Evolutionary conservation across 2,329 filamentous ascomycete genomes (phyloP), one percentile per base, ranked within the genome.

Genomic region (Aspergillus fumigatiaffinis): DNA sequence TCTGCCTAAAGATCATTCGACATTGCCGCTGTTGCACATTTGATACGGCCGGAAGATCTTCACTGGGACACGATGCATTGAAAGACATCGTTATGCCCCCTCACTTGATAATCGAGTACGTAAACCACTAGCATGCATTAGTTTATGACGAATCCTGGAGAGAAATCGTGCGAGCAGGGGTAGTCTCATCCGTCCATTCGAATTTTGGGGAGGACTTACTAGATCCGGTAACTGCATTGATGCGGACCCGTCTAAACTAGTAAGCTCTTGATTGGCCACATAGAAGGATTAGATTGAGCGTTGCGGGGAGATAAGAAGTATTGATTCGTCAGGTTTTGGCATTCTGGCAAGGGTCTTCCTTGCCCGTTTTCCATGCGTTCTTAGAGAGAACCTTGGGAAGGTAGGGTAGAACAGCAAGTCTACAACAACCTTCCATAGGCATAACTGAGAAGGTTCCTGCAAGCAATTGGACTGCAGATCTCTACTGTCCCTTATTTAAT

Each of bases 311-410:
- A 57, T 17, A 10, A 46, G 20, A 28, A 26, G n/a, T 35, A 23
- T 25, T 57, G 55, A 57, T 57, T 57, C 47, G 55, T 9, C 47
- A 57, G 52, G 55, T 54, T 54, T 54, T 23, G 48, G 38, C 6
- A 35, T 35, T 49, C 28, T 57, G 46, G n/a, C n/a, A 46, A 21
- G 42, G n/a, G 42, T 20, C 21, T 20, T 53, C 46, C n/a, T 53
- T 55, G 20, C 35, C 10, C 32, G 35, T 29, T 49, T 51, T 50
- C 17, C 41, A 12, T 28, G n/a, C 41, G 28, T 47, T n/a, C 49
- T 28, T 20, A 28, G 4, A 14, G 12, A 38, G 14, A 38, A 17
- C 32, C 32, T 38, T 17, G 32, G 32, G 32, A 17, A 1, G 10
- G 14, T 35, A 17, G 17, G 32, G 32, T 17, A 35, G 14, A 17